phyloP scores from a whole-genome alignment of 345 rosid genomes.

The Eucalyptus microcorys region DNA sequence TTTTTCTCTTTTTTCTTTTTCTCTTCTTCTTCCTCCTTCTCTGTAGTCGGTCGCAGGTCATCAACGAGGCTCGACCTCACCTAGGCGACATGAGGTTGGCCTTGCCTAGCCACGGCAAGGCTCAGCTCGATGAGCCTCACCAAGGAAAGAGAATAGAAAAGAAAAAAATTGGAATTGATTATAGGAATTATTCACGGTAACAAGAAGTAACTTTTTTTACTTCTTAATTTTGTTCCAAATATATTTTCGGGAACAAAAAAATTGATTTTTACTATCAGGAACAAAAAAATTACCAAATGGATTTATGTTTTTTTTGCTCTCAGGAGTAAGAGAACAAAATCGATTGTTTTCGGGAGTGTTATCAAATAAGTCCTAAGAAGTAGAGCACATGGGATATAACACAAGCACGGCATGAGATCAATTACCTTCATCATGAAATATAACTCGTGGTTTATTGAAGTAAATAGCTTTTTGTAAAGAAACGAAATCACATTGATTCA shows the following conservation, averaged over 20 bases:
- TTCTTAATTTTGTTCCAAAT: fast-evolving
- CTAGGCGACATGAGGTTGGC: fast-evolving
- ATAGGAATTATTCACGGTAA: too few relatives aligned
- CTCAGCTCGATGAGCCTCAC: too few relatives aligned
- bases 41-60: fast-evolving
- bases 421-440: not conserved
- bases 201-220: fast-evolving
- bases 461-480: not conserved
- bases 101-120: fast-evolving
- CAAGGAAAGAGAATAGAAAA: too few relatives aligned
- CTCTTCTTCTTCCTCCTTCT: too few relatives aligned
- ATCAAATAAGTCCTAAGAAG: not conserved
- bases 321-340: fast-evolving
- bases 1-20: too few relatives aligned
- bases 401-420: not conserved
- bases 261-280: fast-evolving
- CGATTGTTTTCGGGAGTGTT: fast-evolving
- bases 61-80: fast-evolving
- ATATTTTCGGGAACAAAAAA: too few relatives aligned
- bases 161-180: too few relatives aligned
- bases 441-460: not conserved
- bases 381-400: not conserved
- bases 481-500: not conserved
- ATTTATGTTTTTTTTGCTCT: too few relatives aligned
- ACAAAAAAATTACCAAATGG: too few relatives aligned